phyloP scores from a whole-genome alignment of 2,329 filamentous ascomycete genomes.

The Podosphaera aphanis region DNA sequence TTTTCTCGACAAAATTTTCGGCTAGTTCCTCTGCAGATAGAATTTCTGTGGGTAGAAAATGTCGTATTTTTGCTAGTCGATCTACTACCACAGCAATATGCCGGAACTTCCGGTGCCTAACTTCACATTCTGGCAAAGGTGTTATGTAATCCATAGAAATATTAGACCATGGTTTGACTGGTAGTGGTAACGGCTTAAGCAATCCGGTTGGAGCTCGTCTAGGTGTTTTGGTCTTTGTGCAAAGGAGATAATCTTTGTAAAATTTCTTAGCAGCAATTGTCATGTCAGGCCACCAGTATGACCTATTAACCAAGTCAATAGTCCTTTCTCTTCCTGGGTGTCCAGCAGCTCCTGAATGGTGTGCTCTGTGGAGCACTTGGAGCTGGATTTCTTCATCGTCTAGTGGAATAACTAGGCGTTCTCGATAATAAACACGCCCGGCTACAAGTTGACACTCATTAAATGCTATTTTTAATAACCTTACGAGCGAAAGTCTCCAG shows the following conservation, averaged over 20 bases:
- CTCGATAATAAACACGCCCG: background rate
- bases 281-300: background rate
- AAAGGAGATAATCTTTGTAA: background rate
- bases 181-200: background rate
- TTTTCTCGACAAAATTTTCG: conserved; percentile 1
- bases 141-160: too few species aligned
- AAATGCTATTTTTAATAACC: background rate
- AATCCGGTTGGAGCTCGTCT: background rate
- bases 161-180: too few species aligned
- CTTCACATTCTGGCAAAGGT: too few species aligned
- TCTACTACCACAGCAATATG: too few species aligned
- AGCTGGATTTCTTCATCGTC: background rate
- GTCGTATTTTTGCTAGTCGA: too few species aligned
- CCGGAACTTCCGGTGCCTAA: too few species aligned
- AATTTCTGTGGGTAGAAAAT: too few species aligned
- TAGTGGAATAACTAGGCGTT: background rate
- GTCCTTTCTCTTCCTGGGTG: background rate
- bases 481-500: background rate
- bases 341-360: background rate
- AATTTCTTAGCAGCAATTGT: background rate
- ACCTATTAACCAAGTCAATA: background rate
- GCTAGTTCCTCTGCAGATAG: background rate
- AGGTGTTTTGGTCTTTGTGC: background rate
- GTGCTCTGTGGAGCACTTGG: background rate
- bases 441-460: background rate